Evolutionary conservation across 129 eudicot genomes (phyloP), one percentile per base, ranked within the genome.

Genomic region (Oenanthe sinensis): DNA sequence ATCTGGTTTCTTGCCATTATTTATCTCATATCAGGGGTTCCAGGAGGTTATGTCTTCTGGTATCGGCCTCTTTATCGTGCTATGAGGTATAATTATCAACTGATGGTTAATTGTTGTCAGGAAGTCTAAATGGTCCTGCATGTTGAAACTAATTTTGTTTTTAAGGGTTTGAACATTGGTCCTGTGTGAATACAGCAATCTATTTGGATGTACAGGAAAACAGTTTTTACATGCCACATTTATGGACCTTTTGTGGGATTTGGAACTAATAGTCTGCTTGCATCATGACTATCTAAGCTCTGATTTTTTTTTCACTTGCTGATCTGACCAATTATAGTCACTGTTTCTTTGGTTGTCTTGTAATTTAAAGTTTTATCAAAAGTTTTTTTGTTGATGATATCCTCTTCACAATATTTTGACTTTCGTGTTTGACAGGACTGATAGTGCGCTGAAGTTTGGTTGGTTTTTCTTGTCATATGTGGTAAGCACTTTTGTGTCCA

Each of bases 21-120:
- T 62, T 96, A 96, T 83, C 74, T 96, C 79, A 86, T 95, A 83
- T 79, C 90, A 39, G 99, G 97, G 63, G 95, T 92, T 79, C 99
- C 99, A 75, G 96, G 96, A 79, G 93, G 92, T 79, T 96, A 92
- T 83, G 87, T 92, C 7, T 77, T 85, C 80, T 96, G 99, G 99
- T 96, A 96, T 79, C 96, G 93, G 73, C 96, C 99, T 75, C 89
- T 96, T 24, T 92, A 96, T 75, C 96, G 96, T 86, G 99, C 97
- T 81, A 87, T 83, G 88, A 92, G 99, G 99, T 96, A 90, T 74
- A 24, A 74, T 4, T 26, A 22, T 2, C 8, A 26, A 74, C 5
- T 45, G 14, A 45, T 46, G 49, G 42, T 46, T 74, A 1, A 11
- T 46, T 74, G 2, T 22, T 74, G 1, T 13, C 22, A n/a, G 33